Evolutionary conservation across 768 basidiomycete genomes (phyloP).

Genomic region (Mycena leptocephala): DNA sequence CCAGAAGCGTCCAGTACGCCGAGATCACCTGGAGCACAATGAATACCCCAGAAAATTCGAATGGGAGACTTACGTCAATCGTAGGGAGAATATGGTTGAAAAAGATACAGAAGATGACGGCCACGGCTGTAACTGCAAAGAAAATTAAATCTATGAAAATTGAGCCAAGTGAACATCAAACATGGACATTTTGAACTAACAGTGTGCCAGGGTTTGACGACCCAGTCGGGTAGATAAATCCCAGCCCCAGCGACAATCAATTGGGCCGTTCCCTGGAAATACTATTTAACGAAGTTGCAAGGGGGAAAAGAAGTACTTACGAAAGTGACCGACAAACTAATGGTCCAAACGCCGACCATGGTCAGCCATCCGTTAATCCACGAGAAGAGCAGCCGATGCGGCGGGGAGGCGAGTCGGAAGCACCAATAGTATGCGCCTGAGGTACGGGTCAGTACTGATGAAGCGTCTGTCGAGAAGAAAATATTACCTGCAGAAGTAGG

Average conservation of each 20-base stretch:
- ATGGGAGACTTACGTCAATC: slow-evolving; percentile 59
- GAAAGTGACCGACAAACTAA: slow-evolving; percentile 78
- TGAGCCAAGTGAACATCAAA: not conserved
- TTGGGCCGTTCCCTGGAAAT: slow-evolving; percentile 65
- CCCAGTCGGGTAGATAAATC: slow-evolving; percentile 74
- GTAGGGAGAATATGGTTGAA: slow-evolving; percentile 66
- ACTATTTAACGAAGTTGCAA: not conserved
- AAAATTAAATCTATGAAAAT: slow-evolving; percentile 66
- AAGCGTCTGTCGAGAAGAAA: no score
- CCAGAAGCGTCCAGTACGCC: slow-evolving; percentile 75
- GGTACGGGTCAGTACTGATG: no score
- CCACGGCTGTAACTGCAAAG: slow-evolving; percentile 64
- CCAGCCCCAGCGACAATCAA: slow-evolving; percentile 72
- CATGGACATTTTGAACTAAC: slow-evolving; percentile 45
- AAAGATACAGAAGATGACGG: slow-evolving; percentile 70
- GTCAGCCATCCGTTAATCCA: slow-evolving; percentile 84
- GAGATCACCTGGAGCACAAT: slow-evolving; percentile 62
- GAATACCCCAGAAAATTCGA: slow-evolving; percentile 10
- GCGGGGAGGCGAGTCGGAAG: slow-evolving; percentile 71
- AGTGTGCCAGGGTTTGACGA: slow-evolving; percentile 75
- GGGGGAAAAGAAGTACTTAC: slow-evolving; percentile 46
- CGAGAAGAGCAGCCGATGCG: slow-evolving; percentile 65
- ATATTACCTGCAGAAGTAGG: slow-evolving; percentile 75
- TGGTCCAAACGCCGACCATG: slow-evolving; percentile 79
- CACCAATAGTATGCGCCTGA: slow-evolving; percentile 82